Evolutionary conservation across 768 basidiomycete genomes (phyloP), one percentile per base, ranked within the genome.

Genomic region (Boletus sensibilis): DNA sequence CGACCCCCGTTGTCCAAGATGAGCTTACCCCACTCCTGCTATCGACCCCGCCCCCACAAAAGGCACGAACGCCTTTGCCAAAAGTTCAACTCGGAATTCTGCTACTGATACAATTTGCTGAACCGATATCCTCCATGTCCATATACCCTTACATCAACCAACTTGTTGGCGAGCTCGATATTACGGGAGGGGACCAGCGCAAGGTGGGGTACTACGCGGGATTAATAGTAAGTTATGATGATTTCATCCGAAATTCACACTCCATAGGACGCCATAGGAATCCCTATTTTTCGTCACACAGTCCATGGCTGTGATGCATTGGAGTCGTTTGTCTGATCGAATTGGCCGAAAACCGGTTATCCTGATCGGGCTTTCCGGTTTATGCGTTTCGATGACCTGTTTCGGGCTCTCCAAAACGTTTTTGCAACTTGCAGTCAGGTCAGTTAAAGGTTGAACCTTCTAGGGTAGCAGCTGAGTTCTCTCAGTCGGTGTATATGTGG

Each of bases 281-380:
- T 90, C 88, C 4, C 67, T 88, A 33, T 91, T 90, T 72, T 91
- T 87, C 59, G 74, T 86, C n/a, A 82, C 87, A 0, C 86, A 90
- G 67, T 86, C 88, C 1, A 65, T 82, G 52, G 84, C 85, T 3
- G 82, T 89, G 31, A 70, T 91, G 35, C 82, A 87, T 51, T 92
- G 88, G 87, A 86, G 85, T 65, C 79, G 86, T 29, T 59, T 83
- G 16, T 89, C 88, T 10, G 89, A 90, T 64, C 73, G 75, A 41
- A 71, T 90, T 16, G 88, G 90, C 12, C 82, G 89, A 40, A 89
- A 86, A 63, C 88, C 88, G 0, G 82, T 91, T 31, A 82, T 91
- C 56, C 75, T 90, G 43, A 74, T 70, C 2, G 89, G 88, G 1
- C 72, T 90, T 3, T 71, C 79, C 27, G 88, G 87, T 2, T 64